Evolutionary conservation across 306 rosid species (phyloP).

Genomic region (Macrotyloma uniflorum): DNA sequence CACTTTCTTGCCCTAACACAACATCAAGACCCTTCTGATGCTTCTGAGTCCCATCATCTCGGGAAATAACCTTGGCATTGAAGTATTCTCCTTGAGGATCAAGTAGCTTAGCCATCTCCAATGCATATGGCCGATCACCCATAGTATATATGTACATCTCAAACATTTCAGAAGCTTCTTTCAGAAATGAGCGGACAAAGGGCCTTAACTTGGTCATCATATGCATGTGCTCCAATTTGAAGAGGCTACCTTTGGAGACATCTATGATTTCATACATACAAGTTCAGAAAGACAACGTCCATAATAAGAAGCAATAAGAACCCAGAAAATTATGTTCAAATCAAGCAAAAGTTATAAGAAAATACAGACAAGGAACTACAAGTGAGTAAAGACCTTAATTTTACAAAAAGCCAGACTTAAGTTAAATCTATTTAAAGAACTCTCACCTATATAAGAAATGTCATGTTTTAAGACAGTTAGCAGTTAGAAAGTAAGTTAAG

Average conservation of each 20-base stretch:
- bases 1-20: conserved; percentile 87
- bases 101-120: conserved; percentile 88
- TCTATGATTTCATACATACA: conserved; percentile 46
- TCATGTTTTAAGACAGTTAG: background rate
- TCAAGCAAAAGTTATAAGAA: background rate
- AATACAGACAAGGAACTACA: conserved; percentile 24
- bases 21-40: conserved; percentile 94
- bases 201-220: conserved; percentile 98
- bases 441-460: background rate
- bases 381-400: background rate
- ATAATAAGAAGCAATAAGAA: background rate
- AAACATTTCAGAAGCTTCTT: conserved; percentile 74
- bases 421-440: conserved; percentile 26
- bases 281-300: conserved; percentile 15
- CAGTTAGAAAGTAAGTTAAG: no score
- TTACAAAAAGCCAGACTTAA: conserved; percentile 6
- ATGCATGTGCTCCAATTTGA: conserved; percentile 61
- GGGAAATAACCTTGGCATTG: conserved; percentile 72
- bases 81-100: conserved; percentile 84
- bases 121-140: conserved; percentile 89
- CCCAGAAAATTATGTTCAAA: conserved; percentile 2
- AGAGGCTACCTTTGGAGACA: conserved; percentile 74
- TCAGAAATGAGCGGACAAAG: conserved; percentile 69
- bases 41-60: conserved; percentile 88
- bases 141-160: conserved; percentile 92